Conservation (phyloP, 192 early-diverging fungal genomes). For the Coemansia reversa region DNA sequence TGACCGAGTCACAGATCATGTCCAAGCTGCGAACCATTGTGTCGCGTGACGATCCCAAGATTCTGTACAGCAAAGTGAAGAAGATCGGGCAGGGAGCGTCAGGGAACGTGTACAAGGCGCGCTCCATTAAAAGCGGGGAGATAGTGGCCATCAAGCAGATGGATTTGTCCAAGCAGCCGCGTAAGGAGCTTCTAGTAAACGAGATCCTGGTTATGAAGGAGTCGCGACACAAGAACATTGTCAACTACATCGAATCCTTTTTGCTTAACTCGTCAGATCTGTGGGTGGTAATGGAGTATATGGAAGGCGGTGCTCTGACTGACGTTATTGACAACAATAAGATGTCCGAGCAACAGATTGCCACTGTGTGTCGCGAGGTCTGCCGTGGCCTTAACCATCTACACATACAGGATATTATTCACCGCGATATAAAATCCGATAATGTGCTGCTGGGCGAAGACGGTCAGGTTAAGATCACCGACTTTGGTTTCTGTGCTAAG, state of each 20-base stretch:
- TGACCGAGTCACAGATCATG: slow-evolving; percentile 95
- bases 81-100: slow-evolving; percentile 98
- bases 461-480: slow-evolving; percentile 86
- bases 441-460: slow-evolving; percentile 80
- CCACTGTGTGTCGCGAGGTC: slow-evolving; percentile 84
- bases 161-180: slow-evolving; percentile 81
- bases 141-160: slow-evolving; percentile 95
- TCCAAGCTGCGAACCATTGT: slow-evolving; percentile 87
- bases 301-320: slow-evolving; percentile 97
- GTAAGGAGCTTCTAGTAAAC: slow-evolving; percentile 89
- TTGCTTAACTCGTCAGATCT: slow-evolving; percentile 79
- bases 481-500: slow-evolving; percentile 95
- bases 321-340: slow-evolving; percentile 95
- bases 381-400: slow-evolving; percentile 78
- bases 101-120: slow-evolving; percentile 96
- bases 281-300: slow-evolving; percentile 99
- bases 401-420: slow-evolving; percentile 82
- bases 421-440: slow-evolving; percentile 89
- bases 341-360: slow-evolving; percentile 93
- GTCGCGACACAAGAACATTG: slow-evolving; percentile 91
- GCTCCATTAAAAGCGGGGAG: slow-evolving; percentile 64
- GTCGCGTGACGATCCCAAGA: slow-evolving; percentile 85
- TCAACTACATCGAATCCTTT: slow-evolving; percentile 94
- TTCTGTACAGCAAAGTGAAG: slow-evolving; percentile 89
- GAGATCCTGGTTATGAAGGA: slow-evolving; percentile 95